These are phyloP conservation scores for Linnemannia exigua DNA, from an alignment of 192 early-diverging fungal species.

Conservation along the genomic window DNA sequence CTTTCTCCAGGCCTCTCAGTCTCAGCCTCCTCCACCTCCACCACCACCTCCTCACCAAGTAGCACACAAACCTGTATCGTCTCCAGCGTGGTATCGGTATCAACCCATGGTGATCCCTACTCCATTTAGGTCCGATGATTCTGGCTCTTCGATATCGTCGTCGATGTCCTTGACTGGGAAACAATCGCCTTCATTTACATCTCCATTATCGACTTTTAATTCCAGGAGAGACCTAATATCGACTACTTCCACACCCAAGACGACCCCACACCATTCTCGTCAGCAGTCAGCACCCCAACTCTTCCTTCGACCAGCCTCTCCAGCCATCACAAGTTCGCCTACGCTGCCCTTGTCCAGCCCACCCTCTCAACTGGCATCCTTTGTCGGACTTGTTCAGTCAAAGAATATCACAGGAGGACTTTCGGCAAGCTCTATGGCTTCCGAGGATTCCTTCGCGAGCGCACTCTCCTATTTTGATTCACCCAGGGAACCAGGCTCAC, in stretches of 20 bases:
- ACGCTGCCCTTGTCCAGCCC: neutral
- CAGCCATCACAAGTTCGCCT: neutral
- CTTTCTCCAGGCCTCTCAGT: constrained; percentile 26
- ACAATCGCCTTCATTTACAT: constrained; percentile 13
- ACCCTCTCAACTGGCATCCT: neutral
- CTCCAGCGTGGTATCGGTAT: constrained; percentile 31
- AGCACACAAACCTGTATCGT: constrained; percentile 15
- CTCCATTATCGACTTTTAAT: neutral
- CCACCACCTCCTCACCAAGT: neutral
- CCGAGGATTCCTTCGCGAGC: constrained; percentile 50
- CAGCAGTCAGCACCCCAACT: constrained; percentile 43
- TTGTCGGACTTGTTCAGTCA: constrained; percentile 15
- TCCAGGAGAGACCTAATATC: constrained; percentile 1
- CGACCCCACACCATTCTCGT: constrained; percentile 17
- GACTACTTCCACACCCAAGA: neutral
- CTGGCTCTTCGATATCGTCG: neutral
- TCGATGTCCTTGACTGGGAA: neutral
- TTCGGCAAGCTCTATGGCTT: constrained; percentile 33
- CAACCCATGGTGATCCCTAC: constrained; percentile 33
- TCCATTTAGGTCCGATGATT: constrained; percentile 18
- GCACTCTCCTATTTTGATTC: constrained; percentile 51
- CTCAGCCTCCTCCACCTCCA: constrained; percentile 3
- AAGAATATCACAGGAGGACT: constrained; percentile 17
- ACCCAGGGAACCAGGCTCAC: constrained; percentile 47
- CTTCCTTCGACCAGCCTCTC: constrained; percentile 24